A percentile compares a stretch with the other conserved stretches of the same genome.
Conservation (phyloP, 331 rosid genomes). For the Ulmus americana region DNA sequence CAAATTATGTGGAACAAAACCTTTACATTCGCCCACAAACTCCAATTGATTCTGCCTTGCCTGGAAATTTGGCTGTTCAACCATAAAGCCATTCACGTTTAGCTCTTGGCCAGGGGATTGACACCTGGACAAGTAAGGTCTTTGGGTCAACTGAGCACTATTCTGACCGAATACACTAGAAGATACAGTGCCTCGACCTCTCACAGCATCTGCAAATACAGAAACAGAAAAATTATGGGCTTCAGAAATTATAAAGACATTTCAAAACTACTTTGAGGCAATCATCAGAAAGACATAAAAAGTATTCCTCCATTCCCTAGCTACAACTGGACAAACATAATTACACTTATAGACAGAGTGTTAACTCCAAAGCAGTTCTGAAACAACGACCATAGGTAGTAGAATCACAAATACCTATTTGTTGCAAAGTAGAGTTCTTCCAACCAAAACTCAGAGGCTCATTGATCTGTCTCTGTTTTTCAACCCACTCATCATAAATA, state of each 20-base stretch:
- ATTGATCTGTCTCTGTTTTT: slow-evolving; percentile 18
- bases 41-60: slow-evolving; percentile 27
- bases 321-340: neutral
- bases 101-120: slow-evolving; percentile 18
- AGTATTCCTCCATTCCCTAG: neutral
- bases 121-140: slow-evolving; percentile 22
- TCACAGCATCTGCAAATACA: slow-evolving; percentile 30
- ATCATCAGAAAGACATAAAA: neutral
- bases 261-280: neutral
- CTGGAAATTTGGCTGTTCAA: slow-evolving; percentile 31
- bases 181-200: slow-evolving; percentile 24
- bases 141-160: slow-evolving; percentile 23
- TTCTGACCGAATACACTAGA: slow-evolving; percentile 23
- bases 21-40: slow-evolving; percentile 33
- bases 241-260: slow-evolving; percentile 9
- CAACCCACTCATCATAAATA: slow-evolving; percentile 31
- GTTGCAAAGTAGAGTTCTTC: slow-evolving; percentile 17
- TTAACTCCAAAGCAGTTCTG: slow-evolving; percentile 3
- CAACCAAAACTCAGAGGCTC: slow-evolving; percentile 16
- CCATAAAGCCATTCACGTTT: slow-evolving; percentile 40
- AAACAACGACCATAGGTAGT: neutral
- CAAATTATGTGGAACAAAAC: slow-evolving; percentile 29
- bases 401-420: slow-evolving; percentile 22
- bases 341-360: neutral
- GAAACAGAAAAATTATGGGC: slow-evolving; percentile 7